These are phyloP conservation scores for Aspergillus sojae DNA, from an alignment of 2,329 filamentous ascomycete genomes.

Conservation along the genomic window DNA sequence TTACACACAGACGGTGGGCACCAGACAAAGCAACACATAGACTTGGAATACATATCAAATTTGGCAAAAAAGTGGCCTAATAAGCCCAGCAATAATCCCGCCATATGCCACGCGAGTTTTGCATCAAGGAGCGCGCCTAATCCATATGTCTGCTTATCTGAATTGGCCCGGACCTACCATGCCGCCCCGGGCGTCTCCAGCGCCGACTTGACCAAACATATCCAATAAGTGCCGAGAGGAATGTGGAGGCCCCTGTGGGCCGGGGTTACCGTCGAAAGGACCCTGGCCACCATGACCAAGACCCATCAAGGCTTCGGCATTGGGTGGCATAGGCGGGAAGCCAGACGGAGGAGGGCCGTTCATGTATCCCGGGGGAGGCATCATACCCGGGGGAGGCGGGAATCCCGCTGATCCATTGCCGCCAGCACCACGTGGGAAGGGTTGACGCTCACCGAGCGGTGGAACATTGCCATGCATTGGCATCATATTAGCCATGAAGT, in stretches of 20 bases:
- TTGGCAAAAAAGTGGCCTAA: neutral
- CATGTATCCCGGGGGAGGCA: conserved; percentile 50
- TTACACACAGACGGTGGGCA: neutral
- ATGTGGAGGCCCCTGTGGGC: conserved; percentile 41
- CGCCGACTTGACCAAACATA: conserved; percentile 45
- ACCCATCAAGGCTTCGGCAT: conserved; percentile 42
- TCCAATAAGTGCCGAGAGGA: conserved; percentile 46
- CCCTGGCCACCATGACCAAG: conserved; percentile 37
- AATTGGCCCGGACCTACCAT: conserved; percentile 42
- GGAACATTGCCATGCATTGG: conserved; percentile 38
- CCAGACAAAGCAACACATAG: conserved; percentile 3
- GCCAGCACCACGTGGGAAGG: conserved; percentile 39
- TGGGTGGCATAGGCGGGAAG: conserved; percentile 44
- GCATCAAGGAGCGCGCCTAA: neutral
- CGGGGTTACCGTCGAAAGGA: conserved; percentile 39
- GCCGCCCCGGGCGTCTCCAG: conserved; percentile 38
- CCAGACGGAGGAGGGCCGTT: conserved; percentile 43
- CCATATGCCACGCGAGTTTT: neutral
- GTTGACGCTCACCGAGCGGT: conserved; percentile 39
- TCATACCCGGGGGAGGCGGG: conserved; percentile 47
- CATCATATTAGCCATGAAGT: conserved; percentile 40
- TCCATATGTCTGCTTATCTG: conserved; percentile 26
- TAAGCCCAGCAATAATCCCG: neutral
- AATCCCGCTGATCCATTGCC: conserved; percentile 32
- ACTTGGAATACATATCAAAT: conserved; percentile 10